Evolutionary conservation across 2,329 filamentous ascomycete genomes (phyloP).

Genomic region (Alternaria viburni): DNA sequence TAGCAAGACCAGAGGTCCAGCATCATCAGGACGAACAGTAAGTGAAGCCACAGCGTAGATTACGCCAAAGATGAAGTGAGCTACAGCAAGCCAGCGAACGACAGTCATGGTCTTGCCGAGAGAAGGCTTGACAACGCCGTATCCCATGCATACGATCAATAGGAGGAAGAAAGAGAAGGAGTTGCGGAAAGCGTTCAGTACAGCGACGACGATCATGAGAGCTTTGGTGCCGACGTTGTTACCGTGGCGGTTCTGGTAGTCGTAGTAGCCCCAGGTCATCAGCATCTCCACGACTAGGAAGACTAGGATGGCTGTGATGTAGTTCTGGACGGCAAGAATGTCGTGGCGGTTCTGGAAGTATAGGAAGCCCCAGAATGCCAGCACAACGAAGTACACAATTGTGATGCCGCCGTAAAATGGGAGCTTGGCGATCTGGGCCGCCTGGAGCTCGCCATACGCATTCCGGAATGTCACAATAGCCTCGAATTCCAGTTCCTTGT

Average conservation of each 20-base stretch:
- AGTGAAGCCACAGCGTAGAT: conserved; percentile 92
- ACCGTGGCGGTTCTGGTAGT: conserved; percentile 91
- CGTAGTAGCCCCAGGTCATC: conserved; percentile 99
- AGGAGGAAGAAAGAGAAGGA: conserved; percentile 98
- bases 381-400: conserved; percentile 88
- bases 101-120: conserved; percentile 94
- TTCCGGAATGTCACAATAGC: conserved; percentile 92
- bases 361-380: conserved; percentile 88
- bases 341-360: conserved; percentile 95
- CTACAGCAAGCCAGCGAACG: conserved; percentile 86
- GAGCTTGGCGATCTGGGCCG: conserved; percentile 93
- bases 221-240: conserved; percentile 82
- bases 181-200: conserved; percentile 91
- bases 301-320: conserved; percentile 94
- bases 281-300: conserved; percentile 96
- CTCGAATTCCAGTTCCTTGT: conserved; percentile 69
- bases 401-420: conserved; percentile 96
- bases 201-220: conserved; percentile 86
- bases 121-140: conserved; percentile 93
- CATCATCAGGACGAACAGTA: conserved; percentile 85
- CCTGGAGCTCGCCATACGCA: conserved; percentile 93
- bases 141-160: conserved; percentile 98
- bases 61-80: conserved; percentile 93
- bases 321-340: conserved; percentile 96
- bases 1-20: conserved; percentile 87